Base-by-base conservation (phyloP, 2,329 filamentous ascomycete species). In the Calonectria naviculata region DNA sequence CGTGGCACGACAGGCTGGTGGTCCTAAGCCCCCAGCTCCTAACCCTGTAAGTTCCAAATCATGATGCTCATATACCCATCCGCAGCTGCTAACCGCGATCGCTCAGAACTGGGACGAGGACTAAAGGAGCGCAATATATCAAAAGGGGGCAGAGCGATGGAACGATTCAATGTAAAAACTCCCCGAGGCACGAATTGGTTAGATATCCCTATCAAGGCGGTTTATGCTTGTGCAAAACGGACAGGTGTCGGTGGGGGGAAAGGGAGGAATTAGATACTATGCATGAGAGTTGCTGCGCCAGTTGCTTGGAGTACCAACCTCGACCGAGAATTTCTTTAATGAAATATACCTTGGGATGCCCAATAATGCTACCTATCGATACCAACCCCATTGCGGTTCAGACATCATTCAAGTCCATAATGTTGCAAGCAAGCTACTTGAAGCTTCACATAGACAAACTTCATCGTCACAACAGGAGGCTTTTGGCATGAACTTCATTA, bases 1-100 rank as follows among this genome's bases (percentile, higher is more conserved):
- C 82, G 97, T 99, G 69, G 95, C 97, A 74, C 92, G 96, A 86
- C 97, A 98, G 87, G 97, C 97, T 58, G 97, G 97, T 81, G 97
- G 97, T 42, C 97, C 97, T 26, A 99, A 99, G 89, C 96, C 96
- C 68, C 97, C 97, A 34, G 95, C 94, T 56, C 97, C 95, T 77
- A 98, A 98, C 85, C 93, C 95, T 54, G 87, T 89, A 81, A 80
- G 87, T 84, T 65, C 24, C n/a, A 24, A 19, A 49, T 21, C 13
- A 13, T 46, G 8, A 62, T 41, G 47, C 24, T 42, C 19, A n/a
- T n/a, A n/a, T n/a, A 15, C 34, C 17, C 26, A 19, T 42, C 31
- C 67, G 28, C 58, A 67, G 68, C 36, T 60, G 36, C 82, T 84
- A 77, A 86, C 79, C 8, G 19, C 38, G 44, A 36, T 21, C 8